Conservation (phyloP, 164 flowering plant species). For the Litsea cubeba region DNA sequence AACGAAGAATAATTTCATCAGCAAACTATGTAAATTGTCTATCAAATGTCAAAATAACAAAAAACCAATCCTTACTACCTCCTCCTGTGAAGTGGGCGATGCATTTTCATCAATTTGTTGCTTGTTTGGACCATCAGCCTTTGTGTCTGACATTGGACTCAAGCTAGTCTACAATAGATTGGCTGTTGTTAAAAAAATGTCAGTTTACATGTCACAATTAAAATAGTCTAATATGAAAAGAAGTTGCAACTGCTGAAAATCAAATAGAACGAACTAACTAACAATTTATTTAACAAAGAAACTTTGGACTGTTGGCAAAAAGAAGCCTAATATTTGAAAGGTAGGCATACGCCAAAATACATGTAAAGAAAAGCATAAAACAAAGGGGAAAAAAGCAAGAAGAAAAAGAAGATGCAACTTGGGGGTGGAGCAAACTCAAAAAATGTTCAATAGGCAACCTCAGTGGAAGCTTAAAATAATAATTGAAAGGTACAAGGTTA, state of each 20-base stretch:
- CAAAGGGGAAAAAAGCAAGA: too few species aligned
- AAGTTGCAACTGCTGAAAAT: not conserved
- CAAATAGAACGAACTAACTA: not conserved
- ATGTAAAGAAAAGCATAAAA: too few species aligned
- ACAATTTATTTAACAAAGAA: not conserved
- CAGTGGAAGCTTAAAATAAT: not conserved
- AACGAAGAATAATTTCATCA: not conserved
- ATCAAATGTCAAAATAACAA: not conserved
- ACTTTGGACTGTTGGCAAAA: not conserved
- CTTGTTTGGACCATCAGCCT: not conserved
- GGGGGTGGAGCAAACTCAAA: not conserved
- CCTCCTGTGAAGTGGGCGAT: conserved; percentile 29
- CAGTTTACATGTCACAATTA: not conserved
- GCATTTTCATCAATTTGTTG: conserved; percentile 16
- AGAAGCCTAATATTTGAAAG: not conserved
- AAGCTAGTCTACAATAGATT: not conserved
- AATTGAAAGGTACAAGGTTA: not conserved
- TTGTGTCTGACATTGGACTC: not conserved
- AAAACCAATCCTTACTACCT: conserved; percentile 24
- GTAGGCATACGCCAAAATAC: not conserved
- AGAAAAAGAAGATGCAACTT: not conserved
- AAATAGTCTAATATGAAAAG: not conserved
- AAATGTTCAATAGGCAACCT: not conserved
- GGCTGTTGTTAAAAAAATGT: not conserved
- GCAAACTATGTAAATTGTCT: not conserved